Percentiles rank a stretch among this genome's conserved stretches.
These are phyloP conservation scores for Diospyros lotus DNA, from an alignment of 148 eudicot genomes.

Conservation along the genomic window DNA sequence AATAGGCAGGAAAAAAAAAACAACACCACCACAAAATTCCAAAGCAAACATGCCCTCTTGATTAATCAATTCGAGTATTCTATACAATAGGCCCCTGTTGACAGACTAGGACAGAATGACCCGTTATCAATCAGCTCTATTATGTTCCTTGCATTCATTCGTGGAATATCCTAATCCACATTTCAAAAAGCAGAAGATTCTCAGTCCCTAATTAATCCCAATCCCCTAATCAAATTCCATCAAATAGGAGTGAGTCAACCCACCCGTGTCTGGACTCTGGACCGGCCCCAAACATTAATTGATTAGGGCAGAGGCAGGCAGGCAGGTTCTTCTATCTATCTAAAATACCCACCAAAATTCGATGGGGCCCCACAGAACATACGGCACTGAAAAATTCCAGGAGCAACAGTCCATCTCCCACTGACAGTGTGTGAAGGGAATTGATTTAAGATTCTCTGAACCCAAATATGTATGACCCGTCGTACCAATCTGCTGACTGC, in stretches of 20 bases:
- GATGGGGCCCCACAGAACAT: constrained; percentile 1
- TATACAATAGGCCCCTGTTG: not conserved
- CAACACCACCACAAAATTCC: no score
- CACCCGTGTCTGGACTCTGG: not conserved
- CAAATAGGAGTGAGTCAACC: not conserved
- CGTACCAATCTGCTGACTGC: no score
- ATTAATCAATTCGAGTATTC: not conserved
- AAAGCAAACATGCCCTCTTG: no score
- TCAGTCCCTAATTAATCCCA: constrained; percentile 4
- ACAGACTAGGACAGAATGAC: constrained; percentile 1
- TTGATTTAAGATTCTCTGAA: constrained; percentile 11
- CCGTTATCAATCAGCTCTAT: not conserved
- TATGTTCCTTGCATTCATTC: not conserved
- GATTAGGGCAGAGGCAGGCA: not conserved
- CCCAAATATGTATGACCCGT: not conserved
- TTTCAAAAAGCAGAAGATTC: not conserved
- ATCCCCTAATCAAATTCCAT: not conserved
- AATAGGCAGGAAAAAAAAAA: no score
- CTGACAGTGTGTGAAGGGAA: not conserved
- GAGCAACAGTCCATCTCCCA: not conserved
- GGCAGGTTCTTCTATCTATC: no score
- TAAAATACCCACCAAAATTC: not conserved
- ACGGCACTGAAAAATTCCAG: constrained; percentile 7
- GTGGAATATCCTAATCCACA: no score
- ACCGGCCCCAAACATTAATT: not conserved